These are phyloP conservation scores for Grosmannia huntii DNA, from an alignment of 2,329 filamentous ascomycete species.

Conservation along the genomic window DNA sequence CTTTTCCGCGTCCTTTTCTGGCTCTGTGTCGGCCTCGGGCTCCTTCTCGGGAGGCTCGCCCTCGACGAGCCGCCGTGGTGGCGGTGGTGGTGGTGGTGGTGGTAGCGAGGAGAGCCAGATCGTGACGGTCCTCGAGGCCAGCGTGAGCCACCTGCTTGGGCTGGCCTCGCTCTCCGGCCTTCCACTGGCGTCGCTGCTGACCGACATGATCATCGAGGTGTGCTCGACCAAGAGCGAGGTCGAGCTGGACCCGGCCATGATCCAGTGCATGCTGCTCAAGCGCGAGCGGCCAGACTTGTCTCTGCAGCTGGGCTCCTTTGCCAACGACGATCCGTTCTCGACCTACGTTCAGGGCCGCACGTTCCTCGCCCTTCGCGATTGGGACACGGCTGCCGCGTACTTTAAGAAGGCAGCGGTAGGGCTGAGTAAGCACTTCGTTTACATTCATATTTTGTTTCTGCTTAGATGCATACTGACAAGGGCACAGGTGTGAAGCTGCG, in stretches of 20 bases:
- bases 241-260: constrained; percentile 45
- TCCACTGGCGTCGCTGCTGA: constrained; percentile 46
- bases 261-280: constrained; percentile 50
- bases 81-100: constrained; percentile 13
- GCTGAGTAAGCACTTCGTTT: constrained; percentile 50
- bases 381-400: constrained; percentile 55
- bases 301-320: constrained; percentile 42
- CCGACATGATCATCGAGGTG: constrained; percentile 52
- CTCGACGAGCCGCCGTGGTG: constrained; percentile 23
- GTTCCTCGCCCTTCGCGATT: constrained; percentile 60
- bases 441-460: not conserved
- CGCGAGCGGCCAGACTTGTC: constrained; percentile 47
- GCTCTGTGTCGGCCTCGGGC: constrained; percentile 8
- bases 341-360: constrained; percentile 80
- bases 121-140: constrained; percentile 46
- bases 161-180: constrained; percentile 42
- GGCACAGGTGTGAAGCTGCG: constrained; percentile 30
- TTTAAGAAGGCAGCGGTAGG: constrained; percentile 78
- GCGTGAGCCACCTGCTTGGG: constrained; percentile 50
- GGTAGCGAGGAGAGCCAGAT: constrained; percentile 26
- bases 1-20: constrained; percentile 2
- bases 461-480: not conserved
- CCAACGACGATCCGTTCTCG: constrained; percentile 46
- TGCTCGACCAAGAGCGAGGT: constrained; percentile 54
- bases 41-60: constrained; percentile 14